These are phyloP conservation scores for Wickerhamomyces sp. DNA, from an alignment of 1,139 yeast genomes.

Conservation along the genomic window DNA sequence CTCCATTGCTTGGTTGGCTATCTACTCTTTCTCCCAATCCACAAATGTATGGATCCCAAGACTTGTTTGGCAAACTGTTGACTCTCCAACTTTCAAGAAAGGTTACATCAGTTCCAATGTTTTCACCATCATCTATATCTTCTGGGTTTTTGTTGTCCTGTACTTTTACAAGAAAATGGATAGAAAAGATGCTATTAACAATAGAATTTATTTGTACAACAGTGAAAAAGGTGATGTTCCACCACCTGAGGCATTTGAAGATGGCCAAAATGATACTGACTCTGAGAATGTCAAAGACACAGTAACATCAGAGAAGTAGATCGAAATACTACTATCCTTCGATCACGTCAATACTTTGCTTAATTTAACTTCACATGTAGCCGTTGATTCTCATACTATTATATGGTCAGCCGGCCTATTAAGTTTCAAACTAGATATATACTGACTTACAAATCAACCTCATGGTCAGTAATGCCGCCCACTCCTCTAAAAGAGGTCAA, in stretches of 20 bases:
- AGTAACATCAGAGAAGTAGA: too few species aligned
- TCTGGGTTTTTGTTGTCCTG: conserved; percentile 49
- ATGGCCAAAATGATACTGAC: too few species aligned
- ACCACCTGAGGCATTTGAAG: background rate
- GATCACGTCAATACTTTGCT: too few species aligned
- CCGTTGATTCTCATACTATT: too few species aligned
- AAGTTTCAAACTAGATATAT: too few species aligned
- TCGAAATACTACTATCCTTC: too few species aligned
- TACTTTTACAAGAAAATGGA: conserved; percentile 56
- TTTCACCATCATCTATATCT: conserved; percentile 40
- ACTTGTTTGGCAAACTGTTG: conserved; percentile 50
- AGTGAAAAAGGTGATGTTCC: conserved; percentile 2
- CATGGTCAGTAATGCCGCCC: too few species aligned
- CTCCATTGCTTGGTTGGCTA: conserved; percentile 14
- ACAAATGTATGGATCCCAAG: conserved; percentile 28
- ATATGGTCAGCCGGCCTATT: too few species aligned
- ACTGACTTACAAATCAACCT: too few species aligned
- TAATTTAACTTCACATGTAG: too few species aligned
- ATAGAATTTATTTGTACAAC: conserved; percentile 45
- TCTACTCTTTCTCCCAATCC: background rate
- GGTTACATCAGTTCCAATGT: conserved; percentile 40
- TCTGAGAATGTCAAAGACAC: too few species aligned
- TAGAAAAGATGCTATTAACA: conserved; percentile 40
- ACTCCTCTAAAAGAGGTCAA: too few species aligned
- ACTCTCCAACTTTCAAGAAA: conserved; percentile 44